Evolutionary conservation across 1,284 basidiomycete genomes (phyloP).

Genomic region (Pseudozyma tsukubaensis): DNA sequence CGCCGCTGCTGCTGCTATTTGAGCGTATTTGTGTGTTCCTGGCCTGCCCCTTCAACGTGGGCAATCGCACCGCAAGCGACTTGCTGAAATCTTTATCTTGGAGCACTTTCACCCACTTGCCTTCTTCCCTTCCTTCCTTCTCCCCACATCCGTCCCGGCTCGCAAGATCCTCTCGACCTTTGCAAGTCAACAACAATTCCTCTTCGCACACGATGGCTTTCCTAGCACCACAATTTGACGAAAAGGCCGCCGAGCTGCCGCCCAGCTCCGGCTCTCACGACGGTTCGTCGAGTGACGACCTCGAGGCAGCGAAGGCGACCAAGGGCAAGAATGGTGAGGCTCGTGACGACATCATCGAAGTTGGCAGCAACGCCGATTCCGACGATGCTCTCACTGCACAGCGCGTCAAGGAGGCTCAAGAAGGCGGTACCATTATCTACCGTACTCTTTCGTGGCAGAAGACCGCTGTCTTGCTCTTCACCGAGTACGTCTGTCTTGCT

Average conservation of each 20-base stretch:
- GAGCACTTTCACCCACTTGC: neutral
- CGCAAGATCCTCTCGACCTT: neutral
- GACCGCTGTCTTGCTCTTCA: slow-evolving; percentile 52
- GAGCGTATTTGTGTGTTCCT: no score
- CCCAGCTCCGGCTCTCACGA: slow-evolving; percentile 14
- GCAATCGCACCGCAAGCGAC: no score
- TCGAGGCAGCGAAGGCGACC: slow-evolving; percentile 20
- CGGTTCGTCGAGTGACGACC: slow-evolving; percentile 36
- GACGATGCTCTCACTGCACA: slow-evolving; percentile 24
- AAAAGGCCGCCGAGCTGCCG: slow-evolving; percentile 21
- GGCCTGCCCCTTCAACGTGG: no score
- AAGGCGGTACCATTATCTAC: slow-evolving; percentile 51
- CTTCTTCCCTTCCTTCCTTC: neutral
- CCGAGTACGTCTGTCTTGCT: slow-evolving; percentile 64
- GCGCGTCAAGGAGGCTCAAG: slow-evolving; percentile 42
- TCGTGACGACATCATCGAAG: slow-evolving; percentile 19
- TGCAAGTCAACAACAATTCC: no score
- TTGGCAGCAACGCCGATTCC: slow-evolving; percentile 33
- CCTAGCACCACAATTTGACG: slow-evolving; percentile 18
- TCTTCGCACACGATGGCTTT: slow-evolving; percentile 21
- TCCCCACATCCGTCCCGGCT: neutral
- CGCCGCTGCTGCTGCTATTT: no score
- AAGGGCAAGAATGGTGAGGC: slow-evolving; percentile 23
- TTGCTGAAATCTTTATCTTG: no score
- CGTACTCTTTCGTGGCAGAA: slow-evolving; percentile 62